Percentiles rank a stretch among this genome's conserved stretches.
phyloP scores from a whole-genome alignment of 495 filamentous ascomycete species.

The Bacidia gigantensis region DNA sequence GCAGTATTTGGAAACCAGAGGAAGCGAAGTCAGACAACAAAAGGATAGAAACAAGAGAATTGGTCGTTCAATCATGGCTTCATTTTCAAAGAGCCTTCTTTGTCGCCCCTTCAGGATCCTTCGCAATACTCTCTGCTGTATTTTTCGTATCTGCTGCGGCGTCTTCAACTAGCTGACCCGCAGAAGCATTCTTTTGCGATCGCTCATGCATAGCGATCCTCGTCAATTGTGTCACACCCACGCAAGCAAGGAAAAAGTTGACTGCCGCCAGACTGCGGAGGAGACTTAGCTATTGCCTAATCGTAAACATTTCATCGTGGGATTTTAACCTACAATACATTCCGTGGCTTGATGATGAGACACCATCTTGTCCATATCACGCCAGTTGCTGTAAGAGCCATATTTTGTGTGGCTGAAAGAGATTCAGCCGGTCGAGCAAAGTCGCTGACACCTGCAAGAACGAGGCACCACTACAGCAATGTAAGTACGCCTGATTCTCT shows the following conservation, averaged over 20 bases:
- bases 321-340: slow-evolving; percentile 52
- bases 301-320: neutral
- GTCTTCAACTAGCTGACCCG: slow-evolving; percentile 24
- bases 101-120: slow-evolving; percentile 31
- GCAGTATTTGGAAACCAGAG: too few species aligned
- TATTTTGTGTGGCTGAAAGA: slow-evolving; percentile 84
- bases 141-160: slow-evolving; percentile 36
- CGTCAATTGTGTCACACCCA: slow-evolving; percentile 67
- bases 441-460: slow-evolving; percentile 83
- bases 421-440: slow-evolving; percentile 83
- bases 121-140: slow-evolving; percentile 31
- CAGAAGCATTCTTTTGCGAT: slow-evolving; percentile 39
- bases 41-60: neutral
- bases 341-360: slow-evolving; percentile 86
- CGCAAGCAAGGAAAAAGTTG: slow-evolving; percentile 92
- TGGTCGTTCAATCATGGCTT: neutral
- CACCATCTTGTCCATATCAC: slow-evolving; percentile 98
- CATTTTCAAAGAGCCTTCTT: slow-evolving; percentile 23
- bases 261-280: slow-evolving; percentile 68
- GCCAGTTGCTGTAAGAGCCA: slow-evolving; percentile 76
- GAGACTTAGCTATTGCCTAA: neutral
- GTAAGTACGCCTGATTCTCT: slow-evolving; percentile 8
- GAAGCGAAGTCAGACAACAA: too few species aligned
- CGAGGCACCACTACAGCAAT: slow-evolving; percentile 59
- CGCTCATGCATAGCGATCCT: slow-evolving; percentile 59